These are phyloP conservation scores for Cordia subcordata DNA, from an alignment of 257 asterid genomes.

Conservation along the genomic window DNA sequence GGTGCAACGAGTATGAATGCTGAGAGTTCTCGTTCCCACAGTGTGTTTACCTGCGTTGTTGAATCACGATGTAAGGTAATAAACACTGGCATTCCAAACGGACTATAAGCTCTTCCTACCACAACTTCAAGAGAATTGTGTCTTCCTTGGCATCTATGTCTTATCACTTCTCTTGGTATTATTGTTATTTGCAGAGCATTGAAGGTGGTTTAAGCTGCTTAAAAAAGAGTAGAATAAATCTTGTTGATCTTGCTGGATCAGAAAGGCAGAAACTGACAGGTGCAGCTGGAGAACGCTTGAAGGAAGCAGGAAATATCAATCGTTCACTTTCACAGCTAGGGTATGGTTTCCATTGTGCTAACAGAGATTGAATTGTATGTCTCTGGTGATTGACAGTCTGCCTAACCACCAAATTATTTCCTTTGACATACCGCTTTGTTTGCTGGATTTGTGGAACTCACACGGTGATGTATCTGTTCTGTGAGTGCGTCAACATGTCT, in stretches of 20 bases:
- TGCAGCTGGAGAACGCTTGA: slow-evolving; percentile 98
- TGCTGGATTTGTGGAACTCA: too few relatives aligned
- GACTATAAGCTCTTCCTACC: background rate
- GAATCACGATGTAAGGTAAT: slow-evolving; percentile 96
- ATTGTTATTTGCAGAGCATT: slow-evolving; percentile 43
- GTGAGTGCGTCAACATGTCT: too few relatives aligned
- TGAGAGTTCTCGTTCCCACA: slow-evolving; percentile 99
- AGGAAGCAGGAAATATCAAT: slow-evolving; percentile 97
- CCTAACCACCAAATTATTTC: too few relatives aligned
- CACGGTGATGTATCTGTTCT: too few relatives aligned
- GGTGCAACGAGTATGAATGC: slow-evolving; percentile 89
- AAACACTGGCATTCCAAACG: slow-evolving; percentile 4
- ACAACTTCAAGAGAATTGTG: background rate
- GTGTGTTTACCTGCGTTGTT: slow-evolving; percentile 95
- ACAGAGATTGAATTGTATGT: background rate
- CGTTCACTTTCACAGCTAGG: slow-evolving; percentile 98
- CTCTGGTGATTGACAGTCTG: too few relatives aligned
- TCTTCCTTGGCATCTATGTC: too few relatives aligned
- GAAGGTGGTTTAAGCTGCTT: slow-evolving; percentile 80
- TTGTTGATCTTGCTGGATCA: slow-evolving; percentile 99
- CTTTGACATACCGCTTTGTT: too few relatives aligned
- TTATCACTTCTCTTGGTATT: too few relatives aligned
- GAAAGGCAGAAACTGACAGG: slow-evolving; percentile 98
- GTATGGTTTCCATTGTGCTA: slow-evolving; percentile 30
- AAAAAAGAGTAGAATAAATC: slow-evolving; percentile 85